A percentile compares a stretch with the other conserved stretches of the same genome.
These are phyloP conservation scores for Rhamnella rubrinervis DNA, from an alignment of 331 rosid genomes.

Conservation along the genomic window DNA sequence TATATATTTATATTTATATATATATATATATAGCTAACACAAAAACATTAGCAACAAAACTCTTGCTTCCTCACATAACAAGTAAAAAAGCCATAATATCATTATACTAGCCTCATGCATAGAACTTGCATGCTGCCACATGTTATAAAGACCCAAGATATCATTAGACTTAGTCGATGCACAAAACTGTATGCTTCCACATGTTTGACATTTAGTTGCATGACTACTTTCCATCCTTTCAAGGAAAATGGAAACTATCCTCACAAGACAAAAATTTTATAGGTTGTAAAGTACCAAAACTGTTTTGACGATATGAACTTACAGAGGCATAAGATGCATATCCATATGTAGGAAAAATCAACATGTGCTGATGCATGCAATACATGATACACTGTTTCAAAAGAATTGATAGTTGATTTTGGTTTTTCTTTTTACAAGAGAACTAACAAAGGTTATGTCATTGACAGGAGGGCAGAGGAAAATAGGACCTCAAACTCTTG, in stretches of 20 bases:
- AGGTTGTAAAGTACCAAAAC: not conserved
- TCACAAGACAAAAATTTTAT: not conserved
- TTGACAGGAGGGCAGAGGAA: not conserved
- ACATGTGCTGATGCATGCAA: too few relatives aligned
- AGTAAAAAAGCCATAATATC: too few relatives aligned
- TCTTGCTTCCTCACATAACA: too few relatives aligned
- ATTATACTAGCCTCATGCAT: too few relatives aligned
- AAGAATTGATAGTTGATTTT: not conserved
- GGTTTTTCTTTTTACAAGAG: too few relatives aligned
- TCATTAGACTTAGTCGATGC: not conserved
- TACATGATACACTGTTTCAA: not conserved
- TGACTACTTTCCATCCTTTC: not conserved
- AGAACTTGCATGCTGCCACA: too few relatives aligned
- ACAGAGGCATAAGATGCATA: not conserved
- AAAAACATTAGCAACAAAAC: too few relatives aligned
- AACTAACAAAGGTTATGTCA: too few relatives aligned
- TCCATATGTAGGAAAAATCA: too few relatives aligned
- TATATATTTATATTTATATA: too few relatives aligned
- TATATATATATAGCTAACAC: too few relatives aligned
- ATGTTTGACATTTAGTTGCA: conserved; percentile 1
- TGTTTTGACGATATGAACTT: not conserved
- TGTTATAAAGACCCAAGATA: not conserved
- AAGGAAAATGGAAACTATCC: not conserved
- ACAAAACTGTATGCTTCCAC: not conserved
- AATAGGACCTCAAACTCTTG: not conserved